Percentiles rank a stretch among this genome's conserved stretches.
phyloP scores from a whole-genome alignment of 768 basidiomycete species.

The Leucocoprinus birnbaumii region DNA sequence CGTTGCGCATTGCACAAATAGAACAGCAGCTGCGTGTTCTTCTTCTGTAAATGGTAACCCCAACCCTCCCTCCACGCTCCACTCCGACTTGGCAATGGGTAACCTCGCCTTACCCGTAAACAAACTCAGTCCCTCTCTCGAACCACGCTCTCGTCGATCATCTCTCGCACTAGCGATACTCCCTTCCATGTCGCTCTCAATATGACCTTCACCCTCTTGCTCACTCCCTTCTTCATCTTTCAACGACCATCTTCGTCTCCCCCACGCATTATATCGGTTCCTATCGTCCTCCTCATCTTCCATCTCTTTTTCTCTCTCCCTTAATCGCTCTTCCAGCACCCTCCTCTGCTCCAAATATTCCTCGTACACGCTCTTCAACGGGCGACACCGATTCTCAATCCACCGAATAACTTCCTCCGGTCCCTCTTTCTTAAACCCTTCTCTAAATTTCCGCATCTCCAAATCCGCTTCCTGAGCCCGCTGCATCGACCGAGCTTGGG shows the following conservation, averaged over 20 bases:
- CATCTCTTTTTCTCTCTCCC: constrained; percentile 4
- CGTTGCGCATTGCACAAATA: constrained; percentile 12
- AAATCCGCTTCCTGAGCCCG: constrained; percentile 11
- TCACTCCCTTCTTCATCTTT: constrained; percentile 3
- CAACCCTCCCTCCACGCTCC: constrained; percentile 5
- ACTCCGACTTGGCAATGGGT: constrained; percentile 1
- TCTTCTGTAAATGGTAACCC: constrained; percentile 12
- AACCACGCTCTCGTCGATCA: not conserved
- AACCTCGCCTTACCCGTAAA: not conserved
- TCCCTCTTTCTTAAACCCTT: constrained; percentile 9
- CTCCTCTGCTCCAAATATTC: constrained; percentile 12
- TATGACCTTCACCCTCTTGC: not conserved
- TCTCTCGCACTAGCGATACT: not conserved
- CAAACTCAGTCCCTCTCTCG: not conserved
- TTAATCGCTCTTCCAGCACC: constrained; percentile 9
- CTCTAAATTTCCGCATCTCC: constrained; percentile 9
- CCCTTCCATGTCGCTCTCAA: not conserved
- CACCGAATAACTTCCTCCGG: constrained; percentile 11
- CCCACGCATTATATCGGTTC: constrained; percentile 4
- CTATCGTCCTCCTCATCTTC: constrained; percentile 12
- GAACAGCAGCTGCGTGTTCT: constrained; percentile 10
- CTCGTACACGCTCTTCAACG: constrained; percentile 11
- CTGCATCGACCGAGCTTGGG: constrained; percentile 6
- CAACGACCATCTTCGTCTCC: constrained; percentile 8
- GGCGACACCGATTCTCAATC: constrained; percentile 10